Conservation (phyloP, 495 filamentous ascomycete species). For the Pyrenopolyporus hunteri region DNA sequence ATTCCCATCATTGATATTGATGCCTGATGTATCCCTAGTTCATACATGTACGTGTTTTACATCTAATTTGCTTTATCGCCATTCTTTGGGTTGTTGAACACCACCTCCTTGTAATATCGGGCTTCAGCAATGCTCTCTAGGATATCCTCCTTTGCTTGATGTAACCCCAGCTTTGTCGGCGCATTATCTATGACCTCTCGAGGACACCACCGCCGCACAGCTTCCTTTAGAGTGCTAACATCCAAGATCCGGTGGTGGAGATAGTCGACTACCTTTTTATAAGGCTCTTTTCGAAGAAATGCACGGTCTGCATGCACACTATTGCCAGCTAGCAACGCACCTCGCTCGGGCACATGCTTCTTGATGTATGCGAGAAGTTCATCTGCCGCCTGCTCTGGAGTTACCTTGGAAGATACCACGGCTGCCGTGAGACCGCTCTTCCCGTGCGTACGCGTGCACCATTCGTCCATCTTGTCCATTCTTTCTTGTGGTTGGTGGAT, state of each 20-base stretch:
- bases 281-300: slow-evolving; percentile 78
- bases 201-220: slow-evolving; percentile 78
- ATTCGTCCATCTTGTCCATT: slow-evolving; percentile 77
- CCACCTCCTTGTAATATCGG: slow-evolving; percentile 71
- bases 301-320: slow-evolving; percentile 87
- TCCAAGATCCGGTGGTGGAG: slow-evolving; percentile 91
- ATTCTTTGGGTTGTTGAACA: slow-evolving; percentile 54
- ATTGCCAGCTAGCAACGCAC: slow-evolving; percentile 84
- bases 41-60: too few relatives aligned
- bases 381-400: slow-evolving; percentile 71
- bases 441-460: slow-evolving; percentile 64
- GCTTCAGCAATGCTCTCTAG: slow-evolving; percentile 94
- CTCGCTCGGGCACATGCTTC: slow-evolving; percentile 66
- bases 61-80: not conserved
- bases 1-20: too few relatives aligned
- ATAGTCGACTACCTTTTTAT: slow-evolving; percentile 71
- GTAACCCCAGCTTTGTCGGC: slow-evolving; percentile 75
- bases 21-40: too few relatives aligned
- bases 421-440: slow-evolving; percentile 79
- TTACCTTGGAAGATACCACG: slow-evolving; percentile 74
- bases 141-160: slow-evolving; percentile 89
- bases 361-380: slow-evolving; percentile 79
- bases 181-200: slow-evolving; percentile 60
- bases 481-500: slow-evolving; percentile 74
- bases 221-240: slow-evolving; percentile 90